A percentile compares a stretch with the other conserved stretches of the same genome.
These are phyloP conservation scores for Pestalotiopsis sp. DNA, from an alignment of 2,329 filamentous ascomycete species.

Conservation along the genomic window DNA sequence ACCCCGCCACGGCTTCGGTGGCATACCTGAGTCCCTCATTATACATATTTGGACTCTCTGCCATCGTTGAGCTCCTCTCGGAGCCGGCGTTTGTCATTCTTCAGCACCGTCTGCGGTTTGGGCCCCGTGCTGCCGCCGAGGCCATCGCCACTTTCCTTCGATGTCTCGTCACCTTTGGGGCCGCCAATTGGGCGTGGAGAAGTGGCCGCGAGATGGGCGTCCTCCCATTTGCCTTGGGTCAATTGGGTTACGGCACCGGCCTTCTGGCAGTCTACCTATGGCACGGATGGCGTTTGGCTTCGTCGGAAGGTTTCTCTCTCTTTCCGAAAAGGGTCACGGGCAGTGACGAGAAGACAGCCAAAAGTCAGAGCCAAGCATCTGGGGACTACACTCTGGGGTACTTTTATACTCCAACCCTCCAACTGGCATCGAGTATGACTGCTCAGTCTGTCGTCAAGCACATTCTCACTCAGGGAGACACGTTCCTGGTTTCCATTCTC, in stretches of 20 bases:
- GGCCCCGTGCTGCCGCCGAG: conserved; percentile 80
- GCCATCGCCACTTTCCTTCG: conserved; percentile 78
- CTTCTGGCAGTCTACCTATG: conserved; percentile 72
- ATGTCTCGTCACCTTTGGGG: conserved; percentile 73
- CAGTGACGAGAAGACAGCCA: conserved; percentile 14
- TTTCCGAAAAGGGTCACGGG: conserved; percentile 46
- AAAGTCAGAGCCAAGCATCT: not conserved
- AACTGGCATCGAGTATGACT: conserved; percentile 80
- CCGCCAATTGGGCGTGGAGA: conserved; percentile 66
- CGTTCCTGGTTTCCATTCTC: conserved; percentile 79
- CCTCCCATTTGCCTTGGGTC: conserved; percentile 86
- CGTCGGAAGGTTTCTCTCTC: conserved; percentile 68
- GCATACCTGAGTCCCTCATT: conserved; percentile 64
- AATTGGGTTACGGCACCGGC: conserved; percentile 72
- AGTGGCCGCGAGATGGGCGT: conserved; percentile 65
- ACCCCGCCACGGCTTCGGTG: conserved; percentile 51
- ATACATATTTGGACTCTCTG: conserved; percentile 57
- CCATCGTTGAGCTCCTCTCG: conserved; percentile 74
- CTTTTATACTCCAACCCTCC: conserved; percentile 72
- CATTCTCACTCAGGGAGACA: conserved; percentile 90
- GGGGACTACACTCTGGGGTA: conserved; percentile 52
- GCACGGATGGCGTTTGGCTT: conserved; percentile 60
- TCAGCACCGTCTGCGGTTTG: conserved; percentile 80
- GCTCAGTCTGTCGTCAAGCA: conserved; percentile 91
- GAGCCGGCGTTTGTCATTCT: conserved; percentile 91